phyloP scores from a whole-genome alignment of 148 eudicot genomes.

The Amaranthus cruentus region DNA sequence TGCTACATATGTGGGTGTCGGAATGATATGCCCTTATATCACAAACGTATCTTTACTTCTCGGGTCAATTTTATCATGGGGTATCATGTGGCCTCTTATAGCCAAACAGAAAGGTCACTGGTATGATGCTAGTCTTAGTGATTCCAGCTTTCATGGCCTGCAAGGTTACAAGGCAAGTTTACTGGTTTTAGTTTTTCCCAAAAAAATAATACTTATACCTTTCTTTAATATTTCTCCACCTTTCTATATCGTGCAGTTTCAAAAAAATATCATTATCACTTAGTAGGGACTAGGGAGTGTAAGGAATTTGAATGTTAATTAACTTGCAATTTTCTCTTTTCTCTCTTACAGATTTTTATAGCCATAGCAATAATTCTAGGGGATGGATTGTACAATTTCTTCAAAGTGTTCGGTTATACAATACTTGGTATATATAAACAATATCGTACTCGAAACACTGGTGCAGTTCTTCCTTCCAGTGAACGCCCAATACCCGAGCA shows the following conservation, averaged over 20 bases:
- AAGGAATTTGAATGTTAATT: not conserved
- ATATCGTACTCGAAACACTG: conserved; percentile 18
- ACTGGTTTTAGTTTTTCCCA: not conserved
- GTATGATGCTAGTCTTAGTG: conserved; percentile 30
- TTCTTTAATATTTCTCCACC: no score
- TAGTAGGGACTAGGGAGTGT: no score
- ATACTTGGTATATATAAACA: conserved; percentile 41
- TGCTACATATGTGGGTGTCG: conserved; percentile 96
- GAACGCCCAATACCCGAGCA: conserved; percentile 2
- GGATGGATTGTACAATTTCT: conserved; percentile 79
- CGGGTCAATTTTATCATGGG: conserved; percentile 86
- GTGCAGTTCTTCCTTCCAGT: conserved; percentile 34
- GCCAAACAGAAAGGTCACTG: conserved; percentile 54
- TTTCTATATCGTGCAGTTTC: no score
- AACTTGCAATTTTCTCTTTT: not conserved
- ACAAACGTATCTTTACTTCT: conserved; percentile 71
- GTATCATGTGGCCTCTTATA: conserved; percentile 96
- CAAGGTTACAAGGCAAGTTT: conserved; percentile 80
- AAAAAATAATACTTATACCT: no score
- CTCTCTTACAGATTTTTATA: conserved; percentile 49
- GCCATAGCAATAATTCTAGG: conserved; percentile 82
- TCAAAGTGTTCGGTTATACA: conserved; percentile 51
- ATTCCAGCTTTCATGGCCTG: conserved; percentile 48
- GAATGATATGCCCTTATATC: conserved; percentile 91
- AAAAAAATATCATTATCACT: no score